Percentiles rank a stretch among this genome's conserved stretches.
phyloP scores from a whole-genome alignment of 805 yeast genomes.

The Candida yuanshanica region DNA sequence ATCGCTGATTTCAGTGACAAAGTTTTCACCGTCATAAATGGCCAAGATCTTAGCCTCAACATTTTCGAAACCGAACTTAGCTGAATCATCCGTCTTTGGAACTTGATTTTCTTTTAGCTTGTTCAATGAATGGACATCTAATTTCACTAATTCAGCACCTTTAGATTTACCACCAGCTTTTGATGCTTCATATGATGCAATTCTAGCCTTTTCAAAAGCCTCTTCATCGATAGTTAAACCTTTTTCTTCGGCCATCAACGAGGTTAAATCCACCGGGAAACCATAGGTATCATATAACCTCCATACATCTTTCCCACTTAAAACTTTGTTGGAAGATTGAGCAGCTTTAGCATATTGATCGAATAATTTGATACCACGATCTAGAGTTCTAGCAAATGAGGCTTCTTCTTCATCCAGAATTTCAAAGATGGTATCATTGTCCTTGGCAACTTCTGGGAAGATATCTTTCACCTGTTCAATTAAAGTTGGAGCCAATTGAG shows the following conservation, averaged over 20 bases:
- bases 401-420: slow-evolving; percentile 94
- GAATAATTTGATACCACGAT: slow-evolving; percentile 95
- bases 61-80: slow-evolving; percentile 70
- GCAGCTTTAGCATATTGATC: slow-evolving; percentile 90
- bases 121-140: slow-evolving; percentile 88
- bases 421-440: slow-evolving; percentile 73
- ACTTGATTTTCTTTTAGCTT: slow-evolving; percentile 56
- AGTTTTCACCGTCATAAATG: slow-evolving; percentile 60
- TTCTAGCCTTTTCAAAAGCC: slow-evolving; percentile 87
- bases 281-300: slow-evolving; percentile 97
- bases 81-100: slow-evolving; percentile 78
- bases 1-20: slow-evolving; percentile 45
- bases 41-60: slow-evolving; percentile 65
- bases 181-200: slow-evolving; percentile 89
- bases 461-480: slow-evolving; percentile 81
- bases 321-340: slow-evolving; percentile 61
- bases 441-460: slow-evolving; percentile 85
- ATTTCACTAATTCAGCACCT: slow-evolving; percentile 59
- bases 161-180: slow-evolving; percentile 72
- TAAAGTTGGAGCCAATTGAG: slow-evolving; percentile 86
- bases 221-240: slow-evolving; percentile 87
- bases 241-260: slow-evolving; percentile 98
- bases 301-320: slow-evolving; percentile 96
- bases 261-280: slow-evolving; percentile 96
- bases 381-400: slow-evolving; percentile 90